Base-by-base conservation (phyloP, 1,284 basidiomycete genomes). In the Butyriboletus appendiculatus region DNA sequence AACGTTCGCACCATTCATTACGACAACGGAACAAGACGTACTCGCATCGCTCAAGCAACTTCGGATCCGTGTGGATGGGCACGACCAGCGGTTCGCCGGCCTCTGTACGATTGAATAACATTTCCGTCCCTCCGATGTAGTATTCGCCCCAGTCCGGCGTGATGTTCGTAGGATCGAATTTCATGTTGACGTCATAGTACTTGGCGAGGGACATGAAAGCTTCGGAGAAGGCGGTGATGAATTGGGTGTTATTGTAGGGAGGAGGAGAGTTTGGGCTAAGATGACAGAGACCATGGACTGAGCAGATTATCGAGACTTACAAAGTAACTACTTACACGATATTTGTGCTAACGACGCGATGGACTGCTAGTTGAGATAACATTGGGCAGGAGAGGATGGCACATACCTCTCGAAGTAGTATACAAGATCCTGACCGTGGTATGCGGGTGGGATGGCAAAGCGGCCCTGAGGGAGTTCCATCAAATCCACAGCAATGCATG, bases 41-140 rank as follows among this genome's bases (percentile, higher is more conserved):
- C 66, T 42, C 34, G 62, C 69, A 72, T 53, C 69, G 60, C 6
- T 47, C 12, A 10, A 57, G 35, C 28, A 62, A 8, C 2, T 3
- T 34, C 4, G 34, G 30, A 45, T 69, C 65, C 0, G 66, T 63
- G n/a, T n/a, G 28, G 32, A 58, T 33, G 2, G 59, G 44, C 33
- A 8, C 18, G 5, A 72, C 34, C 1, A 53, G 48, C 5, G 67
- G 62, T 1, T n/a, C 43, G 5, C 48, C 55, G 1, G 11, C 49
- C n/a, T 54, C 58, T 0, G 65, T 69, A 5, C 47, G 37, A 33
- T 72, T 63, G 45, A 71, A 71, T 5, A 72, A 3, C 64, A 71
- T 71, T 20, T 69, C 70, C 16, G 59, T 61, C 12, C 41, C 16
- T 7, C 44, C 54, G 0, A 18, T 14, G 26, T 9, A 4, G 33